Conservation (phyloP, 2,329 filamentous ascomycete genomes). For the Rutstroemia sp. region DNA sequence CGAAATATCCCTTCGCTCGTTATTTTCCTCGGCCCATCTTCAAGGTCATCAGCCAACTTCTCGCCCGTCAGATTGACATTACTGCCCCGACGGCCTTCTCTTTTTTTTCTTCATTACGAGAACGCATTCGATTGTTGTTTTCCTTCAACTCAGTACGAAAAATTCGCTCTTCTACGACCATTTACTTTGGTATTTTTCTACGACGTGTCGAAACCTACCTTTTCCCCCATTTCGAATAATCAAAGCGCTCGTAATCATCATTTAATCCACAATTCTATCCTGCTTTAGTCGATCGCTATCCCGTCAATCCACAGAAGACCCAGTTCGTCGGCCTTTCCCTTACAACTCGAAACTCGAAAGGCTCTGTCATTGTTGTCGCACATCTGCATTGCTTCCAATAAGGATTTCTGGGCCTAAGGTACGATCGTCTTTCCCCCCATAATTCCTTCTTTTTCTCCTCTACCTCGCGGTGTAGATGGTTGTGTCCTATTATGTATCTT, state of each 20-base stretch:
- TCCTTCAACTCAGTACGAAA: not conserved
- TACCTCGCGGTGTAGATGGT: not conserved
- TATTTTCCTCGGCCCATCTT: too few relatives aligned
- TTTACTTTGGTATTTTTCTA: not conserved
- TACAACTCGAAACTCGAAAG: not conserved
- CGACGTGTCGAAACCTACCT: slow-evolving; percentile 6
- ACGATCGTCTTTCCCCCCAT: not conserved
- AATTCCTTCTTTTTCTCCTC: not conserved
- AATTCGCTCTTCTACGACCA: not conserved
- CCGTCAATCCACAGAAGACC: not conserved
- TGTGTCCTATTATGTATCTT: not conserved
- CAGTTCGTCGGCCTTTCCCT: slow-evolving; percentile 16
- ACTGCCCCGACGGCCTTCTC: not conserved
- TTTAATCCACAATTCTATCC: not conserved
- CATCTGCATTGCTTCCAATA: not conserved
- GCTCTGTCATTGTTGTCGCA: not conserved
- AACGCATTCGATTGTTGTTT: slow-evolving; percentile 28
- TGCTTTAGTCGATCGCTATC: not conserved
- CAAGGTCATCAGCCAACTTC: too few relatives aligned
- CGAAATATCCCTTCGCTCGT: too few relatives aligned
- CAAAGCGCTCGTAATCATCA: slow-evolving; percentile 9
- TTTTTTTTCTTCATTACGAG: slow-evolving; percentile 12
- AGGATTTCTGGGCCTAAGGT: not conserved
- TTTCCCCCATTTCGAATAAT: not conserved
- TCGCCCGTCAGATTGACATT: too few relatives aligned